phyloP scores from a whole-genome alignment of 106 monocot genomes.

The Narthecium ossifragum region DNA sequence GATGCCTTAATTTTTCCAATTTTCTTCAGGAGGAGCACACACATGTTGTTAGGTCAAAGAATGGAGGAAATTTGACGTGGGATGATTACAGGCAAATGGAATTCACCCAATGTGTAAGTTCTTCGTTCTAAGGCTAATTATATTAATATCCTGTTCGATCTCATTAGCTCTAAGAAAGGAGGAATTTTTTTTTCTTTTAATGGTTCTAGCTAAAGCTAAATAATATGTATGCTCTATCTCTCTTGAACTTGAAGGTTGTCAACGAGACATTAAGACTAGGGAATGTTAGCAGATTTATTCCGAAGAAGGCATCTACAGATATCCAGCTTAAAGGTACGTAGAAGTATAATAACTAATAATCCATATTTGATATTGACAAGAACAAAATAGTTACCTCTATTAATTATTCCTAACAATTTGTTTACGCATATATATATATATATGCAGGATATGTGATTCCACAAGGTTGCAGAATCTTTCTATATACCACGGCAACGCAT shows the following conservation, averaged over 20 bases:
- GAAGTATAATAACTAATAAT: too few species aligned
- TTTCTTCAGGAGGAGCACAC: slow-evolving; percentile 2
- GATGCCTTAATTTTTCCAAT: background rate
- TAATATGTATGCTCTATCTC: too few species aligned
- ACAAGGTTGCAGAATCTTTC: background rate
- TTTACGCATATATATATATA: background rate
- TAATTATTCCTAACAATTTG: too few species aligned
- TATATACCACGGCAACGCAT: background rate
- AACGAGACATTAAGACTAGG: background rate
- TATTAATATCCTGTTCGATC: too few species aligned
- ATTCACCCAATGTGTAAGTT: background rate
- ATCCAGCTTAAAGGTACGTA: slow-evolving; percentile 1
- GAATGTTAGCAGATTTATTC: background rate
- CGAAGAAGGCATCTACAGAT: background rate
- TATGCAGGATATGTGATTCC: slow-evolving; percentile 4
- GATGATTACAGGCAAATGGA: background rate
- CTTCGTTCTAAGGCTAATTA: background rate
- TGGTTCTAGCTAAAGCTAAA: too few species aligned
- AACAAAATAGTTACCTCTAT: too few species aligned
- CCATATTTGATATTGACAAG: background rate
- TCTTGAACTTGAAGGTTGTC: background rate
- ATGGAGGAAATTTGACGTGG: background rate
- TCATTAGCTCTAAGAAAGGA: background rate
- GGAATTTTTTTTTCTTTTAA: background rate
- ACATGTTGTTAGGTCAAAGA: background rate